Base-by-base conservation (phyloP, 441 rosid genomes). In the Jatropha podagrica region DNA sequence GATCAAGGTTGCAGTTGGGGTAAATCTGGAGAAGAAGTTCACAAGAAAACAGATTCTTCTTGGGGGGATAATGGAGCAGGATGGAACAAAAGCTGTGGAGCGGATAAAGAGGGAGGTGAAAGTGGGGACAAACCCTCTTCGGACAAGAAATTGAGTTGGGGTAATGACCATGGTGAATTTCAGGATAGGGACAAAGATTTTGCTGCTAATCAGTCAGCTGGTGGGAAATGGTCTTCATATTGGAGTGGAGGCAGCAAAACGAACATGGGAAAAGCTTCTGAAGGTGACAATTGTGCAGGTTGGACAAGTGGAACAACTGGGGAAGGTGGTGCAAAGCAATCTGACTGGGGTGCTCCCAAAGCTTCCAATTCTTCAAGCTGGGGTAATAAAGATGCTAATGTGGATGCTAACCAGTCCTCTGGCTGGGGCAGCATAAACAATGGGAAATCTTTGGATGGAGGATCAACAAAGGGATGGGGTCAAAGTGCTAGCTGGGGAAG, bases 281-380 rank as follows among this genome's bases (percentile, higher is more conserved):
- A 13, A 6, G 64, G 44, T 40, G 70, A 62, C n/a, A 52, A 4
- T 51, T 13, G n/a, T n/a, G n/a, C 65, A 61, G 72, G 73, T 27
- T 23, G 65, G 76, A 67, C 4, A 42, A 32, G 38, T 2, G 71
- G 65, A 71, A 18, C 51, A 2, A 14, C 18, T 76, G 69, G 63
- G 51, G 64, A 15, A 23, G 71, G 17, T 46, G 71, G 17, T 46
- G 37, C 75, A 49, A 23, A 58, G 55, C 46, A 49, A 13, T 54
- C 77, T 40, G 55, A 58, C 40, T 62, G 69, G 58, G 65, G 60
- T 73, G 73, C 76, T 77, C 23, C 68, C 63, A 69, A 59, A 67
- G 40, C 40, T 65, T 76, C 79, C 15, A 44, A 64, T 32, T 32
- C 32, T 1, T 77, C 80, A 10, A 56, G 59, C 38, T 77, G 76